Evolutionary conservation across 768 basidiomycete genomes (phyloP).

Genomic region (Boletus bicolor): DNA sequence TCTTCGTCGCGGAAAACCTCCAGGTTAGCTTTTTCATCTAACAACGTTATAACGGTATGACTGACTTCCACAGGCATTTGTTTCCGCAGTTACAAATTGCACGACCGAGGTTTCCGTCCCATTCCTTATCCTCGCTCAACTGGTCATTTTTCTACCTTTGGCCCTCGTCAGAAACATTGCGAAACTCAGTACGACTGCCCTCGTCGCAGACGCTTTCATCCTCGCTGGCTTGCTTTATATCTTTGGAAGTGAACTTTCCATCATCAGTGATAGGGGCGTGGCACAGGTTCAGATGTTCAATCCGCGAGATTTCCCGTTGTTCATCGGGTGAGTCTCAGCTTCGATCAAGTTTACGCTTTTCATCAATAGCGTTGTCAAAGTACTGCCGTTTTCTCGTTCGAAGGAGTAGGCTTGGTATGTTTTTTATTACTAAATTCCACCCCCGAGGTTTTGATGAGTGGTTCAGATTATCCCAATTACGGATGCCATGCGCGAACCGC

Average conservation of each 20-base stretch:
- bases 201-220: slow-evolving; percentile 94
- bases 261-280: slow-evolving; percentile 66
- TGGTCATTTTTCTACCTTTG: slow-evolving; percentile 85
- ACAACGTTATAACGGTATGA: background rate
- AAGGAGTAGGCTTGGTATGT: slow-evolving; percentile 88
- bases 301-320: slow-evolving; percentile 79
- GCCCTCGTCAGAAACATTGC: slow-evolving; percentile 91
- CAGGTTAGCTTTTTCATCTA: slow-evolving; percentile 36
- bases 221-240: slow-evolving; percentile 84
- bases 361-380: slow-evolving; percentile 37
- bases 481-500: slow-evolving; percentile 94
- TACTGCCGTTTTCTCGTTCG: slow-evolving; percentile 97
- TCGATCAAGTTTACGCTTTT: background rate
- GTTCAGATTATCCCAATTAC: slow-evolving; percentile 89
- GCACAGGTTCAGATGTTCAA: slow-evolving; percentile 88
- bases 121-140: slow-evolving; percentile 80
- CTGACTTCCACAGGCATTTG: slow-evolving; percentile 61
- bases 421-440: background rate
- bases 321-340: slow-evolving; percentile 70
- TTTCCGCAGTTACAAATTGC: slow-evolving; percentile 78
- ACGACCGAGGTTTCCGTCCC: slow-evolving; percentile 60
- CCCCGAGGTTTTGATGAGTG: background rate
- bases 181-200: slow-evolving; percentile 87
- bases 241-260: slow-evolving; percentile 75
- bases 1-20: slow-evolving; percentile 92